These are phyloP conservation scores for Amesomyces nigricolor DNA, from an alignment of 2,329 filamentous ascomycete genomes.

Conservation along the genomic window DNA sequence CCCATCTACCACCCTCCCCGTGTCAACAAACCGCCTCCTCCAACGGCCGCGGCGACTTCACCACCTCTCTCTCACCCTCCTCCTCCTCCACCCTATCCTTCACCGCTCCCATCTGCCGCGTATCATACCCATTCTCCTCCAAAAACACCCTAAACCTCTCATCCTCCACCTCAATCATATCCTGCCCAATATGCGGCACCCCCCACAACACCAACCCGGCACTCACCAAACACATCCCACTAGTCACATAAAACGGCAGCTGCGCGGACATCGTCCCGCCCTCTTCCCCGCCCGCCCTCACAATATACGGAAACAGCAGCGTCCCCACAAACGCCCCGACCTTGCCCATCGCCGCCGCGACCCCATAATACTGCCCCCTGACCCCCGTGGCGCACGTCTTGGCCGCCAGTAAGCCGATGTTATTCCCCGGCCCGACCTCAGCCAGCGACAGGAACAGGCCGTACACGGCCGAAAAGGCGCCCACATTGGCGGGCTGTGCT, in stretches of 20 bases:
- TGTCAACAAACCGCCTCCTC: no score
- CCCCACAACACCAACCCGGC: constrained; percentile 60
- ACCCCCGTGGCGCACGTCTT: constrained; percentile 86
- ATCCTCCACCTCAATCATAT: constrained; percentile 79
- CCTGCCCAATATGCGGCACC: constrained; percentile 73
- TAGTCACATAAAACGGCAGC: constrained; percentile 86
- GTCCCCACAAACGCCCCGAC: constrained; percentile 81
- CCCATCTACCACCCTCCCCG: no score
- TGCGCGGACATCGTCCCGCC: constrained; percentile 59
- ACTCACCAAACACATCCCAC: constrained; percentile 68
- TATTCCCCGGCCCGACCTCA: constrained; percentile 82
- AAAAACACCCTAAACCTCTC: constrained; percentile 68
- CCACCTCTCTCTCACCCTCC: not conserved
- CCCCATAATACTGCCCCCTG: constrained; percentile 69
- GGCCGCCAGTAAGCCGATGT: constrained; percentile 79
- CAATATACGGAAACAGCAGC: constrained; percentile 72
- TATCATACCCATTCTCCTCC: constrained; percentile 70
- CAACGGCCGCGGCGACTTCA: no score
- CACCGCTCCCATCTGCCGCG: constrained; percentile 45
- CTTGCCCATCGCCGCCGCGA: constrained; percentile 69
- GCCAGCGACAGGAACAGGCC: constrained; percentile 72
- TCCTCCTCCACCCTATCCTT: constrained; percentile 32
- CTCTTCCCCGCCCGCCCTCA: constrained; percentile 50
- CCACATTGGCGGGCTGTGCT: constrained; percentile 61
- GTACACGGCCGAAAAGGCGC: constrained; percentile 72